Evolutionary conservation across 192 early-diverging fungal species (phyloP), one percentile per base, ranked within the genome.

Genomic region (Backusella liffmaniae): DNA sequence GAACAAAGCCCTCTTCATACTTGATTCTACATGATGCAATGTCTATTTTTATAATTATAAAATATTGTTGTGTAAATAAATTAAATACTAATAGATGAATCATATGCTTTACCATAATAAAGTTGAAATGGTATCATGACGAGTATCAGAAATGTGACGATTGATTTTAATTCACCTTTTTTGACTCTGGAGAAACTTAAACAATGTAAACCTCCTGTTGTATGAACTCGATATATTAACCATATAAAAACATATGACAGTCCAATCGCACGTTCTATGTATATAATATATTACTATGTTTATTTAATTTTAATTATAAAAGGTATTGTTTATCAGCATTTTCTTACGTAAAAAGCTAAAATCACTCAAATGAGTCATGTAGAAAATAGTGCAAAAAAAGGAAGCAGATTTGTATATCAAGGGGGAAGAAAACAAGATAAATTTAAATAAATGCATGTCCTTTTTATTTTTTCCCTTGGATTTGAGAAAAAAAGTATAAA

Each of bases 1-100:
- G n/a, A 29, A 73, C 59, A 73, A 79, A 83, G 4, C 81, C 81
- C 74, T 83, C 81, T 37, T 83, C 74, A 41, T 83, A 83, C n/a
- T 83, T 83, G 29, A 83, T 66, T 62, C 39, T 78, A 13, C 67
- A 67, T 5, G 81, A 79, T 42, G 71, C 70, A 39, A 75, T 70
- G 32, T 83, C 81, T 83, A 76, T 26, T 30, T 35, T 23, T 18
- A 37, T 44, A 49, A 8, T 36, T 46, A 29, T 23, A 35, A 51
- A 32, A 5, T 15, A 13, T 70, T 30, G 4, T 3, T 41, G 36
- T 15, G 3, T 12, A 32, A 32, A 32, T 32, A 32, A 32, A 32
- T 32, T 32, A 32, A 32, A 32, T 32, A 3, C 5, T 21, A 18
- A 35, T 34, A 49, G 21, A 12, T 15, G 4, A 8, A 30, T 41